Conservation (phyloP, 1,284 basidiomycete species). For the Laetiporus sulphureus region DNA sequence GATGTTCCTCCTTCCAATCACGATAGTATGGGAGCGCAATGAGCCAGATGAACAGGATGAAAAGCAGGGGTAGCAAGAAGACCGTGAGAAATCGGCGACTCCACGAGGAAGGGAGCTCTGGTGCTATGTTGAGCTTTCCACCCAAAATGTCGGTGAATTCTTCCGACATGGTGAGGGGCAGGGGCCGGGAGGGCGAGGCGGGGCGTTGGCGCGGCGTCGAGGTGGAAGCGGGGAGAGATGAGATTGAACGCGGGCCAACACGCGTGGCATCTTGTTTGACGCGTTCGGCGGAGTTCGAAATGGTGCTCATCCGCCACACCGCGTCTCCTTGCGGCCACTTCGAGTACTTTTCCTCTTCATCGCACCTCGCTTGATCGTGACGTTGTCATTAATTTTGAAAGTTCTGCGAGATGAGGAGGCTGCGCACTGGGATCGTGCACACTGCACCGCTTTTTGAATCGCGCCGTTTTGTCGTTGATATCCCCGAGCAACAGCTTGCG, state of each 20-base stretch:
- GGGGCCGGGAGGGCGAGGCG: neutral
- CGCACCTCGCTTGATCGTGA: too few species aligned
- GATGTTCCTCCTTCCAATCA: conserved; percentile 47
- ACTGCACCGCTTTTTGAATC: too few species aligned
- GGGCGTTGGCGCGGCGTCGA: neutral
- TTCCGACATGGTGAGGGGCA: conserved; percentile 9
- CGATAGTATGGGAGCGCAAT: conserved; percentile 16
- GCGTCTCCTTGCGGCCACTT: too few species aligned
- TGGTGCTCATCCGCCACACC: too few species aligned
- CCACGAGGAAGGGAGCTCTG: conserved; percentile 27
- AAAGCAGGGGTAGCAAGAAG: conserved; percentile 11
- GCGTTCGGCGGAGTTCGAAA: conserved; percentile 18
- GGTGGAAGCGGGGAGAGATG: neutral
- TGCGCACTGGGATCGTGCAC: too few species aligned
- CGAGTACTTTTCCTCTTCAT: too few species aligned
- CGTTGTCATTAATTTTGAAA: too few species aligned
- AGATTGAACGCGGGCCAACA: too few species aligned
- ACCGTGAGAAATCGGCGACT: conserved; percentile 19
- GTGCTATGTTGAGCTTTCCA: conserved; percentile 38
- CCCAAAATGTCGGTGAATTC: conserved; percentile 63
- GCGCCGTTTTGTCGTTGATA: too few species aligned
- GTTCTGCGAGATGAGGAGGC: too few species aligned
- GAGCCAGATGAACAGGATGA: conserved; percentile 12
- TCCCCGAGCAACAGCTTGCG: too few species aligned
- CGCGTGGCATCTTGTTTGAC: conserved; percentile 1